These are phyloP conservation scores for Leptographium radiaticola DNA, from an alignment of 2,329 filamentous ascomycete species.

Conservation along the genomic window DNA sequence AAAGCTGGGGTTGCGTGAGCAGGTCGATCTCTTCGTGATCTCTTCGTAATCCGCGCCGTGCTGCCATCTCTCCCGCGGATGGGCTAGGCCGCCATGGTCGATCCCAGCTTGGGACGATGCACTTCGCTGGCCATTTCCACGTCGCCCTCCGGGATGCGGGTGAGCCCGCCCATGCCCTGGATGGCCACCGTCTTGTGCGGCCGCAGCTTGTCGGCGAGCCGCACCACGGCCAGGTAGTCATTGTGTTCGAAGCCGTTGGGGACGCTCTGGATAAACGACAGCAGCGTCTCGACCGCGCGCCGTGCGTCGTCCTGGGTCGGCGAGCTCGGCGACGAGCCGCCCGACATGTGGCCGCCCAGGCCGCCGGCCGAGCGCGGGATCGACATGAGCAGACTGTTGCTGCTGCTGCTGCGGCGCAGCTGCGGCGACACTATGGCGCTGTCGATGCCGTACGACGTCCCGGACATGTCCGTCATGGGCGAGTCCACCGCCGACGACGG, in stretches of 20 bases:
- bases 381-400: conserved; percentile 26
- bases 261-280: conserved; percentile 67
- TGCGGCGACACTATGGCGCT: conserved; percentile 27
- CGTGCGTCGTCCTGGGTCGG: conserved; percentile 79
- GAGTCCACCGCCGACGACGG: conserved; percentile 41
- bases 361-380: conserved; percentile 15
- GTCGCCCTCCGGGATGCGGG: conserved; percentile 45
- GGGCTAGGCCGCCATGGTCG: conserved; percentile 18
- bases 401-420: conserved; percentile 39
- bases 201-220: conserved; percentile 75
- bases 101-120: conserved; percentile 22
- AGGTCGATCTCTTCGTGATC: conserved; percentile 14
- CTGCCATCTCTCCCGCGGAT: no score
- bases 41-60: no score
- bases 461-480: conserved; percentile 31
- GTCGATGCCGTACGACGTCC: conserved; percentile 24
- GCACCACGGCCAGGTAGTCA: conserved; percentile 66
- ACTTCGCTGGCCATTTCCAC: conserved; percentile 31
- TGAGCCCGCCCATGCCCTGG: conserved; percentile 33
- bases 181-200: conserved; percentile 31
- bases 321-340: conserved; percentile 48
- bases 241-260: conserved; percentile 55
- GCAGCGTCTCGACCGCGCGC: conserved; percentile 65
- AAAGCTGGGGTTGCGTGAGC: conserved; percentile 20
- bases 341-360: conserved; percentile 2